These are phyloP conservation scores for Trichosporon sp. DNA, from an alignment of 1,284 basidiomycete species.

Conservation along the genomic window DNA sequence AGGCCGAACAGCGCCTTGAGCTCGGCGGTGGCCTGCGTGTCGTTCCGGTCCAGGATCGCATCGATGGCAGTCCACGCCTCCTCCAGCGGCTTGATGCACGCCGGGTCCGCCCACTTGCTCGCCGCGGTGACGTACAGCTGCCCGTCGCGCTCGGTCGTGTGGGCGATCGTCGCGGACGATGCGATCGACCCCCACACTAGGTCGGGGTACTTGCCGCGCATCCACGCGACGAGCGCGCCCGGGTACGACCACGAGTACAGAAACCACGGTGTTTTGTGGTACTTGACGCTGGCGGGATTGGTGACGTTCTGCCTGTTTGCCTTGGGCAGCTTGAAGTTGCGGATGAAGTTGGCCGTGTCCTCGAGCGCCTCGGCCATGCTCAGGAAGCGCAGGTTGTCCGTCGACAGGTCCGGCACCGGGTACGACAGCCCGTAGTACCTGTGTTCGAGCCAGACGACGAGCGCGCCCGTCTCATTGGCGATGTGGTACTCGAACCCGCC, in stretches of 20 bases:
- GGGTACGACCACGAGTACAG: slow-evolving; percentile 81
- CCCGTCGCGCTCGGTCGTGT: no score
- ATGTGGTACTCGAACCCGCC: not conserved
- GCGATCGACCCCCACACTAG: slow-evolving; percentile 89
- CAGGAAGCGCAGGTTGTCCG: slow-evolving; percentile 73
- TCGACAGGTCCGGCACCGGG: slow-evolving; percentile 54
- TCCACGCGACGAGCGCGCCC: slow-evolving; percentile 89
- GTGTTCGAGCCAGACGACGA: slow-evolving; percentile 84
- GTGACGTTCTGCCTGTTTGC: slow-evolving; percentile 60
- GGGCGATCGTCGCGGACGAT: no score
- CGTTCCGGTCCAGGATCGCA: no score
- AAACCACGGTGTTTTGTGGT: slow-evolving; percentile 68
- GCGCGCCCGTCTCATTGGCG: slow-evolving; percentile 71
- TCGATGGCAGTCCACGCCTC: no score
- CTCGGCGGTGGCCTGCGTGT: no score
- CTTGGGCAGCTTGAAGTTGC: slow-evolving; percentile 62
- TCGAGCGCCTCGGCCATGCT: slow-evolving; percentile 82
- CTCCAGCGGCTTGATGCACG: no score
- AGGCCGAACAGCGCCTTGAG: no score
- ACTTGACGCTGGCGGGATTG: slow-evolving; percentile 56
- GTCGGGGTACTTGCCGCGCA: slow-evolving; percentile 68
- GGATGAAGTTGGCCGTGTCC: slow-evolving; percentile 82
- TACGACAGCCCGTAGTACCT: slow-evolving; percentile 62
- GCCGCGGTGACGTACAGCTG: no score
- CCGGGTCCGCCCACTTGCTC: no score